Evolutionary conservation across 2,329 filamentous ascomycete genomes (phyloP).

Genomic region (Aspergillus bombycis): DNA sequence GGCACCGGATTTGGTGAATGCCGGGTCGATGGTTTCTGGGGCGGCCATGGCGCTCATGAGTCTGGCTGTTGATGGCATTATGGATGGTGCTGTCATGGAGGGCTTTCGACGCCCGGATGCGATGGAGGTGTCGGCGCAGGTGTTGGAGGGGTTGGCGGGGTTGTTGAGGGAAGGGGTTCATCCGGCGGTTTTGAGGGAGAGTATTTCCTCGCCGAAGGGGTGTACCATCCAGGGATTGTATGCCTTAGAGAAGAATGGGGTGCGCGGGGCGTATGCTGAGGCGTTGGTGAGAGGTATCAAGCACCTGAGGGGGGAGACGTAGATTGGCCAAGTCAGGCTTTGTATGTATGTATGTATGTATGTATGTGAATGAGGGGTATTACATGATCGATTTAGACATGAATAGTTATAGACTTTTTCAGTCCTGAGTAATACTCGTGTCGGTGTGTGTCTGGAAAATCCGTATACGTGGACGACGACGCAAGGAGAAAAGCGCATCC

Average conservation of each 20-base stretch:
- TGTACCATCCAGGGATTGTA: conserved; percentile 65
- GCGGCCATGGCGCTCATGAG: conserved; percentile 64
- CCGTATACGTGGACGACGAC: not conserved
- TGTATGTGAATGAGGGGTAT: not conserved
- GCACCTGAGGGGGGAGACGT: conserved; percentile 29
- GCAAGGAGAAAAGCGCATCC: not conserved
- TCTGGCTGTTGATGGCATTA: conserved; percentile 62
- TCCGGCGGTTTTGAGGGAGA: conserved; percentile 63
- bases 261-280: conserved; percentile 58
- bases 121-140: conserved; percentile 64
- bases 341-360: not conserved
- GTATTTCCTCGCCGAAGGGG: conserved; percentile 64
- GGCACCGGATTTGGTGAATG: conserved; percentile 57
- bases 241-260: conserved; percentile 60
- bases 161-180: conserved; percentile 63
- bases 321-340: not conserved
- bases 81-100: conserved; percentile 66
- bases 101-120: conserved; percentile 63
- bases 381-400: not conserved
- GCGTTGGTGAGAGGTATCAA: conserved; percentile 46
- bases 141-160: conserved; percentile 60
- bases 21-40: conserved; percentile 60
- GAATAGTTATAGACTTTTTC: not conserved
- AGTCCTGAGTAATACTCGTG: not conserved
- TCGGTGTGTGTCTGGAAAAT: not conserved